Evolutionary conservation across 371 early-diverging fungal species (phyloP).

Genomic region (Apophysomyces variabilis): DNA sequence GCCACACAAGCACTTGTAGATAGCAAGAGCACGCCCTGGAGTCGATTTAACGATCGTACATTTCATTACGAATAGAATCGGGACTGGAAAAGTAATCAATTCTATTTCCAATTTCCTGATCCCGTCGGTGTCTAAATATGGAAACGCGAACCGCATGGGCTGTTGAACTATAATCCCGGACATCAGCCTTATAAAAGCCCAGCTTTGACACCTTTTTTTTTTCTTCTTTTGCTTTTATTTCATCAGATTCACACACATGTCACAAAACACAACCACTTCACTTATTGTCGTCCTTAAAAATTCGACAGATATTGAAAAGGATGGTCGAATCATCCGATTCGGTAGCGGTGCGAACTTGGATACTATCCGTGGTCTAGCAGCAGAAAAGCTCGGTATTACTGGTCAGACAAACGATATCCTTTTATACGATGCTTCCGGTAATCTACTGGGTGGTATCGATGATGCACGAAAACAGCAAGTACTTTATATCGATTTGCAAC

Average conservation of each 20-base stretch:
- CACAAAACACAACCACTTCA: slow-evolving; percentile 29
- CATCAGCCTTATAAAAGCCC: too few relatives aligned
- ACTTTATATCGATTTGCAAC: slow-evolving; percentile 26
- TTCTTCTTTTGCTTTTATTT: too few relatives aligned
- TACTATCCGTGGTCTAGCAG: slow-evolving; percentile 29
- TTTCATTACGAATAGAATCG: too few relatives aligned
- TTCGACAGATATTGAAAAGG: slow-evolving; percentile 23
- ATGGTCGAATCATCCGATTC: slow-evolving; percentile 29
- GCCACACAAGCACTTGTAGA: too few relatives aligned
- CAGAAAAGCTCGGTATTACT: slow-evolving; percentile 31
- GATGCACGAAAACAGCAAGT: slow-evolving; percentile 32
- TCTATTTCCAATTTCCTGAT: too few relatives aligned
- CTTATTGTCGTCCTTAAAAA: slow-evolving; percentile 34
- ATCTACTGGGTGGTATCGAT: slow-evolving; percentile 28
- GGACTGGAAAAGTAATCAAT: too few relatives aligned
- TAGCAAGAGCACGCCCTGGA: too few relatives aligned
- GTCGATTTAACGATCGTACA: too few relatives aligned
- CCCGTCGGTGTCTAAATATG: too few relatives aligned
- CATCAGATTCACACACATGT: slow-evolving; percentile 7
- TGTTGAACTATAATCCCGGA: too few relatives aligned
- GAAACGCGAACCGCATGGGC: too few relatives aligned
- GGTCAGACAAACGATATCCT: slow-evolving; percentile 22
- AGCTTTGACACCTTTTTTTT: too few relatives aligned
- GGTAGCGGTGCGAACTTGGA: slow-evolving; percentile 31
- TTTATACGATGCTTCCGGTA: slow-evolving; percentile 20